phyloP scores from a whole-genome alignment of 441 rosid genomes.

The Pelargonium citronellum region DNA sequence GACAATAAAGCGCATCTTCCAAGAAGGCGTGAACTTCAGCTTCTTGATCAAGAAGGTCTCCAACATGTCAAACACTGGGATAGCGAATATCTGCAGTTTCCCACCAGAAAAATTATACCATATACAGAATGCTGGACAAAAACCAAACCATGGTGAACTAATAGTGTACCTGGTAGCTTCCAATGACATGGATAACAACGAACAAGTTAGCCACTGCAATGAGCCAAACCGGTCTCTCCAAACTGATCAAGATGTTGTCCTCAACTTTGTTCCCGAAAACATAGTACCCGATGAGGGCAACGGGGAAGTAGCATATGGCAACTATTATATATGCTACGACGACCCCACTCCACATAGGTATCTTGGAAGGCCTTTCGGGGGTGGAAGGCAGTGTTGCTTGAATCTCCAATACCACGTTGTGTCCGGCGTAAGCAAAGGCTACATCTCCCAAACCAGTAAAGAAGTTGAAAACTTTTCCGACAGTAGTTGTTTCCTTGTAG shows the following conservation, averaged over 20 bases:
- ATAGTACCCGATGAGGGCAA: slow-evolving; percentile 54
- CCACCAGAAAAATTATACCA: too few relatives aligned
- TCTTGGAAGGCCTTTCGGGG: slow-evolving; percentile 68
- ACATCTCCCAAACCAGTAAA: slow-evolving; percentile 64
- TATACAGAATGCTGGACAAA: neutral
- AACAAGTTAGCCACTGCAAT: slow-evolving; percentile 61
- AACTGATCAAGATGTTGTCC: slow-evolving; percentile 56
- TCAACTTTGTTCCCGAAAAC: slow-evolving; percentile 52
- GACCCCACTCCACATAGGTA: slow-evolving; percentile 76
- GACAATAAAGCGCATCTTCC: slow-evolving; percentile 50
- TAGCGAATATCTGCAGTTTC: slow-evolving; percentile 43
- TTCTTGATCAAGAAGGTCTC: slow-evolving; percentile 60
- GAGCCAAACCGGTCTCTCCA: slow-evolving; percentile 65
- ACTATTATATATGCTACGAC: slow-evolving; percentile 54
- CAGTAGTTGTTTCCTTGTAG: slow-evolving; percentile 34
- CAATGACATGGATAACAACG: slow-evolving; percentile 73
- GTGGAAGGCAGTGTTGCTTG: slow-evolving; percentile 87
- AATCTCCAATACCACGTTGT: slow-evolving; percentile 76
- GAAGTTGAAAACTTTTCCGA: slow-evolving; percentile 43
- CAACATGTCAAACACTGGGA: slow-evolving; percentile 81
- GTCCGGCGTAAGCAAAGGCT: slow-evolving; percentile 78
- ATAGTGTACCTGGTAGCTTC: slow-evolving; percentile 66
- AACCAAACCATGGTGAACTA: neutral
- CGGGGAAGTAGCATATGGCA: slow-evolving; percentile 77
- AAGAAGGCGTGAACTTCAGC: slow-evolving; percentile 39